Conservation (phyloP, 2,329 filamentous ascomycete species). For the Beauveria medogensis region DNA sequence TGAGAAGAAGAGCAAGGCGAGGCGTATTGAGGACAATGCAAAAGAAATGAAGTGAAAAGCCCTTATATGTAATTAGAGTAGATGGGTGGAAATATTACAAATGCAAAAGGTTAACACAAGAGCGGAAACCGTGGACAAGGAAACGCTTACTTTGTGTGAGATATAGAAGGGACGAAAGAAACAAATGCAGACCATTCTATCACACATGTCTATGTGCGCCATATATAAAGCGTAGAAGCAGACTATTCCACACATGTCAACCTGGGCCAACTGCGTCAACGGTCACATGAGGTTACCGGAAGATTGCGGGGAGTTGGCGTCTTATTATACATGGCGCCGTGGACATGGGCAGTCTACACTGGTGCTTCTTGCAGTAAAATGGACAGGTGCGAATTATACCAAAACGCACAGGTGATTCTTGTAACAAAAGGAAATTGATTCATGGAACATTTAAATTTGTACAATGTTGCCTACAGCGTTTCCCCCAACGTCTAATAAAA, state of each 20-base stretch:
- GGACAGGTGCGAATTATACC: too few relatives aligned
- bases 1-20: constrained; percentile 31
- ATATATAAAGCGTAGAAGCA: too few relatives aligned
- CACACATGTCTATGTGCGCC: neutral
- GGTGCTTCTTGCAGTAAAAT: too few relatives aligned
- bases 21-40: constrained; percentile 14
- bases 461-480: constrained; percentile 13
- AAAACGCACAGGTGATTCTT: neutral
- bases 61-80: constrained; percentile 8
- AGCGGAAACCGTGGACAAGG: neutral
- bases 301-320: neutral
- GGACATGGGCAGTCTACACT: too few relatives aligned
- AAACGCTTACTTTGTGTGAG: neutral
- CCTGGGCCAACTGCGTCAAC: too few relatives aligned
- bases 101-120: neutral
- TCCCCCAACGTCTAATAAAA: constrained; percentile 11
- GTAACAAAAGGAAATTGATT: constrained; percentile 11
- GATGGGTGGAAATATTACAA: constrained; percentile 1
- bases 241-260: too few relatives aligned
- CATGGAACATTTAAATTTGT: constrained; percentile 12
- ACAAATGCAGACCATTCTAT: neutral
- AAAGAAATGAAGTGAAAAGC: constrained; percentile 13
- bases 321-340: neutral
- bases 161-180: constrained; percentile 2
- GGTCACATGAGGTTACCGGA: neutral